These are phyloP conservation scores for Penicillium silybi DNA, from an alignment of 495 filamentous ascomycete species.

Conservation along the genomic window DNA sequence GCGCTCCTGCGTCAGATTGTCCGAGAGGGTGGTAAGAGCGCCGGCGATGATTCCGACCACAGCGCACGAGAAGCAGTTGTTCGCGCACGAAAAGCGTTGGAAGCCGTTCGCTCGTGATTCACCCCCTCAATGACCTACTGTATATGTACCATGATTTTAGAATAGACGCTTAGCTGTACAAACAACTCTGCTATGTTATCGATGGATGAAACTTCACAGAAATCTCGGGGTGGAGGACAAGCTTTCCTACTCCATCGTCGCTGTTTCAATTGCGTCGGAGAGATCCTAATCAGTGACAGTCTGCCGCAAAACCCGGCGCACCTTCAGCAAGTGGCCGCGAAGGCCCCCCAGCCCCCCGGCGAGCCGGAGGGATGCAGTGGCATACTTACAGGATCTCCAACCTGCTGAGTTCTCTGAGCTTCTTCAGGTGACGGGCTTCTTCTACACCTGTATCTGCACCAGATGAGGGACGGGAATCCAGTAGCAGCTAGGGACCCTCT, in stretches of 20 bases:
- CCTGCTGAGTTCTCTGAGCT: no score
- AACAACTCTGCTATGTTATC: slow-evolving; percentile 14
- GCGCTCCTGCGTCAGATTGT: slow-evolving; percentile 55
- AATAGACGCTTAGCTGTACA: slow-evolving; percentile 21
- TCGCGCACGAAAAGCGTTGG: slow-evolving; percentile 52
- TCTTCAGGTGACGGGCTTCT: no score
- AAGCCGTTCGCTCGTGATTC: slow-evolving; percentile 32
- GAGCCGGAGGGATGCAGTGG: no score
- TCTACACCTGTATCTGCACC: no score
- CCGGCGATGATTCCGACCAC: slow-evolving; percentile 32
- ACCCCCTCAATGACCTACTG: not conserved
- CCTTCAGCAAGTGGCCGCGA: no score
- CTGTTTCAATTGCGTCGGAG: not conserved
- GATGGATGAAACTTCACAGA: not conserved
- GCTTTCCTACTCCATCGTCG: not conserved
- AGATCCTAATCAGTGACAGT: not conserved
- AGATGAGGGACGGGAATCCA: no score
- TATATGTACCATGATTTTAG: slow-evolving; percentile 19
- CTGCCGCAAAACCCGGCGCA: no score
- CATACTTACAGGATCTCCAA: no score
- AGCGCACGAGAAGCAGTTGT: slow-evolving; percentile 50
- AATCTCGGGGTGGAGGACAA: not conserved
- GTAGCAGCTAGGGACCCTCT: no score
- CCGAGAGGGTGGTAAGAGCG: slow-evolving; percentile 39
- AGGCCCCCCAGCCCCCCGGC: no score